Percentiles rank a stretch among this genome's conserved stretches.
Evolutionary conservation across 1,284 basidiomycete genomes (phyloP).

Genomic region (Boletus hoseneyae): DNA sequence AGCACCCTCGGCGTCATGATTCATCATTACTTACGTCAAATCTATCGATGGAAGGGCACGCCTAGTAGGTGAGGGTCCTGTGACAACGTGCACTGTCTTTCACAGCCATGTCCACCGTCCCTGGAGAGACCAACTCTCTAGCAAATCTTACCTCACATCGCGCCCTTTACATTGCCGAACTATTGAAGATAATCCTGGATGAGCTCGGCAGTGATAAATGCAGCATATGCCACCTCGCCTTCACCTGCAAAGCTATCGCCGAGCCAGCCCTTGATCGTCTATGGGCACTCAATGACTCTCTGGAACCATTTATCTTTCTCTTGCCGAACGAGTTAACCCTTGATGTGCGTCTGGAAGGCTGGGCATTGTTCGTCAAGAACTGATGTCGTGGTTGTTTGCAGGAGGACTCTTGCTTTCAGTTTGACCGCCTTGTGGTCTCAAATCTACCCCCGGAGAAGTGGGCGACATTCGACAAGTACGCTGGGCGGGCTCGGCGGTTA

Average conservation of each 20-base stretch:
- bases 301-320: conserved; percentile 25
- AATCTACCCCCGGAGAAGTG: conserved; percentile 19
- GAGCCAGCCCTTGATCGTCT: conserved; percentile 29
- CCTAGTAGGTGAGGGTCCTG: too few relatives aligned
- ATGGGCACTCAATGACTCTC: conserved; percentile 27
- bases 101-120: conserved; percentile 11
- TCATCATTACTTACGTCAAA: too few relatives aligned
- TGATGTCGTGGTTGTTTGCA: conserved; percentile 10
- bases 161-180: conserved; percentile 23
- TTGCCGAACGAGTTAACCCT: conserved; percentile 23
- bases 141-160: neutral
- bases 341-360: conserved; percentile 15
- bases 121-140: neutral
- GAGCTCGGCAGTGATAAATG: conserved; percentile 21
- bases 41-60: too few relatives aligned
- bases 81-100: neutral
- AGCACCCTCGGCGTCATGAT: conserved; percentile 1
- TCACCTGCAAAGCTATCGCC: conserved; percentile 27
- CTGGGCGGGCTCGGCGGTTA: conserved; percentile 20
- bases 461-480: conserved; percentile 25
- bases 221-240: conserved; percentile 25
- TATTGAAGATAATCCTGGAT: conserved; percentile 28
- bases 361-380: neutral
- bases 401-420: conserved; percentile 24
- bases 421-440: conserved; percentile 2